A percentile compares a stretch with the other conserved stretches of the same genome.
Evolutionary conservation across 140 eudicot genomes (phyloP).

Genomic region (Erigeron philadelphicus): DNA sequence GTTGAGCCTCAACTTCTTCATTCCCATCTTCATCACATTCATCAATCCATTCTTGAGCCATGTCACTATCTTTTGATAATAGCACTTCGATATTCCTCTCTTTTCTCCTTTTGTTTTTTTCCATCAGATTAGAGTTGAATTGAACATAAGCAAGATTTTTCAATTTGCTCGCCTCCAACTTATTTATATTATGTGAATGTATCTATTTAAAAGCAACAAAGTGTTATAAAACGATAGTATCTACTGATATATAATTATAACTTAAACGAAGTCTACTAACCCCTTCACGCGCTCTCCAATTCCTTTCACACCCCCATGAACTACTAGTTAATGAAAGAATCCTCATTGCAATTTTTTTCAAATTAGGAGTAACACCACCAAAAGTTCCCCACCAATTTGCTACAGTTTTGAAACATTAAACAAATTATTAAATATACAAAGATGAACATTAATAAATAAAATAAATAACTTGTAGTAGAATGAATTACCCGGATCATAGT

Average conservation of each 20-base stretch:
- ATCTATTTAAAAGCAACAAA: background rate
- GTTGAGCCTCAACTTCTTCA: conserved; percentile 3
- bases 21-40: background rate
- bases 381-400: too few species aligned
- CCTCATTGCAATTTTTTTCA: conserved; percentile 2
- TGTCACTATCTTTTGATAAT: background rate
- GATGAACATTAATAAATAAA: too few species aligned
- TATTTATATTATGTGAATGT: background rate
- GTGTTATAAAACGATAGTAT: background rate
- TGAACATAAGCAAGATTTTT: background rate
- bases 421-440: background rate
- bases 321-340: conserved; percentile 12
- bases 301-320: conserved; percentile 8
- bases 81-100: background rate
- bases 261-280: too few species aligned
- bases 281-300: too few species aligned
- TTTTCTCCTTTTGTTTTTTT: background rate
- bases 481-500: conserved; percentile 5
- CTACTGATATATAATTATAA: too few species aligned
- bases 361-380: background rate
- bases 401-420: background rate
- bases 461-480: background rate
- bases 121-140: background rate
- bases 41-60: conserved; percentile 9
- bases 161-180: background rate